Evolutionary conservation across 2,329 filamentous ascomycete species (phyloP).

Genomic region (Penicillium sp.): DNA sequence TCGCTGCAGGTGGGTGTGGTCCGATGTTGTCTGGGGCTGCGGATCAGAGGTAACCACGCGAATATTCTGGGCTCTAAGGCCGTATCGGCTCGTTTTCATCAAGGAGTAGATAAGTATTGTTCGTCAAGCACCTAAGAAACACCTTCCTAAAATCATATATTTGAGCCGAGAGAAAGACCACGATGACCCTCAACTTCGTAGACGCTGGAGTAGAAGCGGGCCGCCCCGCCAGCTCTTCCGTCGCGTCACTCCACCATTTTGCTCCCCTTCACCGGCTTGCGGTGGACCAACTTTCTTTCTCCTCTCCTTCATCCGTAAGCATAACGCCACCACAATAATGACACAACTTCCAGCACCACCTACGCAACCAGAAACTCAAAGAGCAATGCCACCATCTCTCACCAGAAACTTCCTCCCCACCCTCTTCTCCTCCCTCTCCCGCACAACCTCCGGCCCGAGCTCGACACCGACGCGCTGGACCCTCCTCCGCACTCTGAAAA

Average conservation of each 20-base stretch:
- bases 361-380: not conserved
- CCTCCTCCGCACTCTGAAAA: slow-evolving; percentile 45
- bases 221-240: not conserved
- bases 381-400: slow-evolving; percentile 2
- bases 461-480: slow-evolving; percentile 37
- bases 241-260: not conserved
- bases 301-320: not conserved
- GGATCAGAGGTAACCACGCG: not conserved
- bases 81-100: not conserved
- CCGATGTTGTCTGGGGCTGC: not conserved
- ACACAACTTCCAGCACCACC: not conserved
- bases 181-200: no score
- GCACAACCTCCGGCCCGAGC: not conserved
- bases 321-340: not conserved
- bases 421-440: slow-evolving; percentile 37
- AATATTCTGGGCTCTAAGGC: not conserved
- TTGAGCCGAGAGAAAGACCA: no score
- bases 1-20: no score
- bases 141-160: no score
- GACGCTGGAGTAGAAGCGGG: no score
- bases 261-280: not conserved
- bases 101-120: no score
- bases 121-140: no score
- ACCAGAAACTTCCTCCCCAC: slow-evolving; percentile 26
- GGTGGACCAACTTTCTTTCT: not conserved